Percentiles rank a stretch among this genome's conserved stretches.
These are phyloP conservation scores for Mortierella antarctica DNA, from an alignment of 192 early-diverging fungal genomes.

Conservation along the genomic window DNA sequence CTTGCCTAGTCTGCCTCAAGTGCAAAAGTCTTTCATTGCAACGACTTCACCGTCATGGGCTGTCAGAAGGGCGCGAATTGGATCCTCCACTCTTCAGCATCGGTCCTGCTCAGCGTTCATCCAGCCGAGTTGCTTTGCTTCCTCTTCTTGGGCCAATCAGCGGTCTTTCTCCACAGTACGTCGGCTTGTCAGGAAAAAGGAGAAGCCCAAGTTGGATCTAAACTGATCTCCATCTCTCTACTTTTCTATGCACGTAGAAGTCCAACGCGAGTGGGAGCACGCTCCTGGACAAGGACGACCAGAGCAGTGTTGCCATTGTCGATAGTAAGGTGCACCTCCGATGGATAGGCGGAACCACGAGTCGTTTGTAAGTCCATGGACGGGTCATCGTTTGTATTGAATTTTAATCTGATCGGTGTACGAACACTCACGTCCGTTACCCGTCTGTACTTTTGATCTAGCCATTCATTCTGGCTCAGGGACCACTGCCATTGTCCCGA, in stretches of 20 bases:
- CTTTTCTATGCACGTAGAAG: not conserved
- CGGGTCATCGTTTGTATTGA: not conserved
- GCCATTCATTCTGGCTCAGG: slow-evolving; percentile 82
- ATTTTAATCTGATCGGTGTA: not conserved
- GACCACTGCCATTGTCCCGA: slow-evolving; percentile 84
- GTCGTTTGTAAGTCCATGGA: slow-evolving; percentile 30
- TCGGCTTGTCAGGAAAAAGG: not conserved
- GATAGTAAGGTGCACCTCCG: slow-evolving; percentile 40
- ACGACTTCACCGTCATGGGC: too few species aligned
- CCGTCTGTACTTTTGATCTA: slow-evolving; percentile 16
- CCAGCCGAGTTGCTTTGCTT: too few species aligned
- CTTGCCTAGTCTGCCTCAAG: too few species aligned
- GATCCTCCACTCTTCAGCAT: too few species aligned
- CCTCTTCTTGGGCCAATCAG: too few species aligned
- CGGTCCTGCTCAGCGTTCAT: too few species aligned
- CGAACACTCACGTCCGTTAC: not conserved
- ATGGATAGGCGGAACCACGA: slow-evolving; percentile 41
- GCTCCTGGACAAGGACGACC: slow-evolving; percentile 13
- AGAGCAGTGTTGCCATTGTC: slow-evolving; percentile 10
- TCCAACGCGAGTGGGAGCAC: not conserved
- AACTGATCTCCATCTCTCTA: not conserved
- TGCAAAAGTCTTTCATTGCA: too few species aligned
- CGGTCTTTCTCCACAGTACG: too few species aligned
- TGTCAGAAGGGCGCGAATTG: too few species aligned
- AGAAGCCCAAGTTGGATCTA: not conserved